Evolutionary conservation across 1,284 basidiomycete genomes (phyloP).

Genomic region (Vanrija humicola): DNA sequence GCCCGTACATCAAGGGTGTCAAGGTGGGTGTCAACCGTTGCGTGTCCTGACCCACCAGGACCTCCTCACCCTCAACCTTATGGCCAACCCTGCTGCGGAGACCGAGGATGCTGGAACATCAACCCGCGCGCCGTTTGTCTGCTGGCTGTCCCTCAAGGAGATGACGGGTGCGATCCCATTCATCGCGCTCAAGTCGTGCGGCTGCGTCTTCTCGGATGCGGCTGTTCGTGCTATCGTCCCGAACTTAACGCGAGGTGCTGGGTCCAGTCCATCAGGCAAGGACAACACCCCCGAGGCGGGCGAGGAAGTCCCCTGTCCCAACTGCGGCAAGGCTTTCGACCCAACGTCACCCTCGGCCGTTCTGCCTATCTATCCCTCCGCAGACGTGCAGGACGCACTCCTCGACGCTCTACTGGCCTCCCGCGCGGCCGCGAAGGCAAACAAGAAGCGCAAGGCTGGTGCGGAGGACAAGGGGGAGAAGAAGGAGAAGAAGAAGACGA

Average conservation of each 20-base stretch:
- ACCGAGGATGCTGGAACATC: constrained; percentile 37
- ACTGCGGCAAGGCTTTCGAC: constrained; percentile 42
- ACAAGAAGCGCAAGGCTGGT: constrained; percentile 36
- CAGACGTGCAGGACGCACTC: constrained; percentile 39
- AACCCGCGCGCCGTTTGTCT: constrained; percentile 68
- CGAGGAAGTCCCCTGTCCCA: constrained; percentile 40
- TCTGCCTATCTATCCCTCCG: constrained; percentile 43
- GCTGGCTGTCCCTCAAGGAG: constrained; percentile 83
- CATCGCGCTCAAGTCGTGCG: constrained; percentile 76
- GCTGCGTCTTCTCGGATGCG: constrained; percentile 59
- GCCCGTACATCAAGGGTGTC: constrained; percentile 77
- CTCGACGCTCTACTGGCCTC: constrained; percentile 33
- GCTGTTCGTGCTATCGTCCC: constrained; percentile 40
- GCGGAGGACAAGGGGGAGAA: constrained; percentile 3
- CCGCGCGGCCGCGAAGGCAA: constrained; percentile 39
- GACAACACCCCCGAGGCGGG: constrained; percentile 12
- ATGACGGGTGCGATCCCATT: constrained; percentile 89
- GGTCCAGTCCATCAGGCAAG: constrained; percentile 9
- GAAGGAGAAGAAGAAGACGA: neutral
- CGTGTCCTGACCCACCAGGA: constrained; percentile 58
- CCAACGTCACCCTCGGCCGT: constrained; percentile 24
- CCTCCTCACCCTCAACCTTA: constrained; percentile 72
- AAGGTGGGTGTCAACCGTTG: constrained; percentile 59
- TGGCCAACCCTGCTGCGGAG: constrained; percentile 59
- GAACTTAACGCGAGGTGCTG: constrained; percentile 27